phyloP scores from a whole-genome alignment of 2,329 filamentous ascomycete genomes.

The Colletotrichum tanaceti region DNA sequence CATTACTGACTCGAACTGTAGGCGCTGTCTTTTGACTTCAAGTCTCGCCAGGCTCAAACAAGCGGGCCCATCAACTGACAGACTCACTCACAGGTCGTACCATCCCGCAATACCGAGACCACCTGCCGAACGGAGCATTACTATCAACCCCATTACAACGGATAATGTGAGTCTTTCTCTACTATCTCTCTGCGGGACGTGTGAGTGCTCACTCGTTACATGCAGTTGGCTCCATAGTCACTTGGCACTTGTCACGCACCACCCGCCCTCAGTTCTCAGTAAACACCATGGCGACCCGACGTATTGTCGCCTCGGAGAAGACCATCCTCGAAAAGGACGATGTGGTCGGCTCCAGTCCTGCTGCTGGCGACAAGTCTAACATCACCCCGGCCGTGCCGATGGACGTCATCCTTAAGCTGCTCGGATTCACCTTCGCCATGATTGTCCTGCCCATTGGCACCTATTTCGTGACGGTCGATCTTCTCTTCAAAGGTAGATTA shows the following conservation, averaged over 20 bases:
- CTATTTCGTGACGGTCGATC: slow-evolving; percentile 85
- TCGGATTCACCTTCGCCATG: slow-evolving; percentile 94
- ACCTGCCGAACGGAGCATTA: not conserved
- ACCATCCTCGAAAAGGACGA: slow-evolving; percentile 72
- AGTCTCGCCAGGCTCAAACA: slow-evolving; percentile 19
- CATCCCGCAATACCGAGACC: slow-evolving; percentile 2
- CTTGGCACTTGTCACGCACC: not conserved
- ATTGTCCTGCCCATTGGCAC: slow-evolving; percentile 85
- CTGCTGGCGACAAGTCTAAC: slow-evolving; percentile 70
- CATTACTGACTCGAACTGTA: slow-evolving; percentile 8
- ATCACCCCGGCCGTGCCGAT: slow-evolving; percentile 85
- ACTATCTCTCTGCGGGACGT: not conserved
- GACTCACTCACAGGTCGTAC: not conserved
- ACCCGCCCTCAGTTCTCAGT: not conserved
- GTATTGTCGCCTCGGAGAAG: slow-evolving; percentile 74
- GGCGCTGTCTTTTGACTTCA: slow-evolving; percentile 29
- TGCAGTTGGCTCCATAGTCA: not conserved
- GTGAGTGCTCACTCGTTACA: slow-evolving; percentile 1
- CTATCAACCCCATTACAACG: not conserved
- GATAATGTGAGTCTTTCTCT: not conserved
- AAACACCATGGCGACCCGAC: slow-evolving; percentile 73
- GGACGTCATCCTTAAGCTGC: slow-evolving; percentile 90
- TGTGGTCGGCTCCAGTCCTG: slow-evolving; percentile 51
- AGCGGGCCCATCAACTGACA: slow-evolving; percentile 17
- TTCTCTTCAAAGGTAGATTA: slow-evolving; percentile 77